Evolutionary conservation across 73 alveolate species (phyloP), one percentile per base, ranked within the genome.

Genomic region (Paramecium tetraurelia): DNA sequence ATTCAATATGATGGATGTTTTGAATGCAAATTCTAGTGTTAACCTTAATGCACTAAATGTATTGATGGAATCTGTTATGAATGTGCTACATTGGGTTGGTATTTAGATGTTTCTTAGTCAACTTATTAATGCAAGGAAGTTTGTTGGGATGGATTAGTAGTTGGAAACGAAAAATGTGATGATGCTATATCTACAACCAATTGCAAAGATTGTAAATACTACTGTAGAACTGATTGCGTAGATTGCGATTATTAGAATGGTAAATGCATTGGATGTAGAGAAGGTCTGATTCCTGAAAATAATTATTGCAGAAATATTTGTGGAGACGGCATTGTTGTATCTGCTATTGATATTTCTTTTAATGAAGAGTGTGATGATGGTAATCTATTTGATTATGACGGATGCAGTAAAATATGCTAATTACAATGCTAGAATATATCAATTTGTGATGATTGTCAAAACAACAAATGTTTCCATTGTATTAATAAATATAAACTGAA

Each of bases 391-490:
- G 46, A 31, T 11, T 22, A 9, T 68, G 84, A 68, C 24, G 84
- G 84, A 68, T 68, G 84, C 22, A 31, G 40, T 68, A 33, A 20
- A 24, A 53, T 33, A 4, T 68, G 84, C 7, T 24, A 27, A 68
- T 68, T 24, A 24, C 14, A 68, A 68, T 68, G 84, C 21, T 27
- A 31, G 12, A 68, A 14, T 27, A 68, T 7, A 2, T 5, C 27
- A n/a, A 53, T 53, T 53, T 95, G 98, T 59, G 98, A 95, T 58
- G 96, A 93, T 92, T 96, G 98, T 22, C 85, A 95, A 53, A 16
- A 41, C 3, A 70, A 35, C 10, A 85, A 90, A 71, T 93, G 95
- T 16, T 96, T 93, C 70, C 96, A 96, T 44, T 95, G 98, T 58
- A 53, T 59, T 38, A 70, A 58, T 9, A 9, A 53, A 20, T 93